phyloP scores from a whole-genome alignment of 1,284 basidiomycete genomes.

The Puccinia triticina region DNA sequence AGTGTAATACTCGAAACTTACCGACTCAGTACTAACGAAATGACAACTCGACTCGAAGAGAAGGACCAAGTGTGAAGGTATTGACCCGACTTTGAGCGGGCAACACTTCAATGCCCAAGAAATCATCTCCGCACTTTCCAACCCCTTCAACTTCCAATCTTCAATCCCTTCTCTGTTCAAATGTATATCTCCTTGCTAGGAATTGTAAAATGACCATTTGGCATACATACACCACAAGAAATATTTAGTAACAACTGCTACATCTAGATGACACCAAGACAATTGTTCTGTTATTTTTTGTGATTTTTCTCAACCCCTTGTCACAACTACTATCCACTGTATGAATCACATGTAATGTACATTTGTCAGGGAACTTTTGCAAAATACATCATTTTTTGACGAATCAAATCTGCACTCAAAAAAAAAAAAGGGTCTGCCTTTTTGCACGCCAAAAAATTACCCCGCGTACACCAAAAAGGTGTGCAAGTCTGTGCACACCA shows the following conservation, averaged over 20 bases:
- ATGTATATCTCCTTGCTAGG: background rate
- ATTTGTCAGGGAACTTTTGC: too few relatives aligned
- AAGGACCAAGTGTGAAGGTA: conserved; percentile 11
- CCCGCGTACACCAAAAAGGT: too few relatives aligned
- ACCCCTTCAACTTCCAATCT: background rate
- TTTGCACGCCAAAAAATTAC: too few relatives aligned
- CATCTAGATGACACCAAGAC: background rate
- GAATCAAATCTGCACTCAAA: too few relatives aligned
- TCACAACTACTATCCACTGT: too few relatives aligned
- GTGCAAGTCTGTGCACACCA: too few relatives aligned
- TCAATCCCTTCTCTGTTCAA: background rate
- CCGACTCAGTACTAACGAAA: conserved; percentile 21
- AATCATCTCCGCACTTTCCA: background rate
- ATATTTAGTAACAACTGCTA: background rate
- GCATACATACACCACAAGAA: background rate
- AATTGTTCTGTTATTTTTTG: background rate
- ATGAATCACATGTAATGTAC: too few relatives aligned
- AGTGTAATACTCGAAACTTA: background rate
- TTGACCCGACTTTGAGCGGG: background rate
- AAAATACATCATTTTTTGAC: too few relatives aligned
- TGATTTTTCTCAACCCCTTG: background rate
- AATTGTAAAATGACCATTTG: background rate
- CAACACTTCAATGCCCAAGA: background rate
- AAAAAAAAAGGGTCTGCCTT: too few relatives aligned
- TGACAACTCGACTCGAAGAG: background rate